Evolutionary conservation across 257 asterid species (phyloP).

Genomic region (Voacanga thouarsii): DNA sequence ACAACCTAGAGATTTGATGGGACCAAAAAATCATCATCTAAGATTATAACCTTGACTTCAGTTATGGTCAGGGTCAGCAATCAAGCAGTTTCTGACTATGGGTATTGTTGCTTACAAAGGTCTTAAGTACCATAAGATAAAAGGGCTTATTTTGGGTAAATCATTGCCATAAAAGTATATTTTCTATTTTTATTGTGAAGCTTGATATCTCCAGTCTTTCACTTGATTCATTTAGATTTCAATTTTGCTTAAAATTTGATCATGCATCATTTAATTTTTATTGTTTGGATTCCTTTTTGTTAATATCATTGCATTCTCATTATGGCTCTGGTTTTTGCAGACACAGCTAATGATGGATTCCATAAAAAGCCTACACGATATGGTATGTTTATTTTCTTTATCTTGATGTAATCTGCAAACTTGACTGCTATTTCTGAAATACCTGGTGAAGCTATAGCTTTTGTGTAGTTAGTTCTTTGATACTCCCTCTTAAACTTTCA

Average conservation of each 20-base stretch:
- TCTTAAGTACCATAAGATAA: neutral
- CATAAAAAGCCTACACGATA: constrained; percentile 36
- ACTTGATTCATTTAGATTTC: neutral
- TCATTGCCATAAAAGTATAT: neutral
- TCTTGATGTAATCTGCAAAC: neutral
- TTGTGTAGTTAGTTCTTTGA: neutral
- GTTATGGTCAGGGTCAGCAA: too few species aligned
- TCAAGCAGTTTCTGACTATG: too few species aligned
- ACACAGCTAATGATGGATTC: constrained; percentile 39
- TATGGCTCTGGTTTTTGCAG: constrained; percentile 31
- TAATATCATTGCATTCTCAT: neutral
- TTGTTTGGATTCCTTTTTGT: neutral
- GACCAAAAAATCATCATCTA: too few species aligned
- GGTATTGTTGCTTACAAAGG: too few species aligned
- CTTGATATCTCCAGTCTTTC: neutral
- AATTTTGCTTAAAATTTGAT: neutral
- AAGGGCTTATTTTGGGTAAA: neutral
- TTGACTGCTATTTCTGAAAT: neutral
- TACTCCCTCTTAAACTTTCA: neutral
- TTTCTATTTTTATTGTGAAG: neutral
- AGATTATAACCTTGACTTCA: too few species aligned
- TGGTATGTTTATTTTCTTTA: constrained; percentile 33
- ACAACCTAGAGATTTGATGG: too few species aligned
- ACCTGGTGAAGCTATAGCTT: neutral
- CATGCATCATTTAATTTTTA: neutral